Percentiles rank a stretch among this genome's conserved stretches.
Evolutionary conservation across 345 rosid genomes (phyloP).

Genomic region (Euphorbia peplus): DNA sequence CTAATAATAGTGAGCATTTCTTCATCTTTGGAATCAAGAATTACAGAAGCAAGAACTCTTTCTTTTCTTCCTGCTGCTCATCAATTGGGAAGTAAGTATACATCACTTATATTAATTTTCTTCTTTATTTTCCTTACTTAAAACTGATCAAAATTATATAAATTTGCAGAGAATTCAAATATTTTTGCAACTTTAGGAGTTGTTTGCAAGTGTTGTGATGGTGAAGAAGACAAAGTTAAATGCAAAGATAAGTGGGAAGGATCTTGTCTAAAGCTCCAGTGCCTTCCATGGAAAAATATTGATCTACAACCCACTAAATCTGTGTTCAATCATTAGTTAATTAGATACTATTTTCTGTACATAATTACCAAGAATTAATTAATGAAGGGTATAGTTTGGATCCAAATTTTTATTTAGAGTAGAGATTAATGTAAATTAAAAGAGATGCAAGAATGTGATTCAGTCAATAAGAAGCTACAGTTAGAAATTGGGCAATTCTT

Average conservation of each 20-base stretch:
- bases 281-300: slow-evolving; percentile 48
- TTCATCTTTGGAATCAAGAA: slow-evolving; percentile 8
- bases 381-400: too few relatives aligned
- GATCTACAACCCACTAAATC: not conserved
- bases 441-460: not conserved
- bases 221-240: slow-evolving; percentile 26
- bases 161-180: slow-evolving; percentile 33
- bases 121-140: not conserved
- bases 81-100: slow-evolving; percentile 29
- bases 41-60: slow-evolving; percentile 38
- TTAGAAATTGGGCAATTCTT: too few relatives aligned
- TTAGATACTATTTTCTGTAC: not conserved
- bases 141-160: not conserved
- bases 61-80: slow-evolving; percentile 18
- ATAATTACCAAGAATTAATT: not conserved
- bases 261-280: slow-evolving; percentile 48
- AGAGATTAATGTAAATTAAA: not conserved
- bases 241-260: slow-evolving; percentile 45
- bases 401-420: not conserved
- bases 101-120: not conserved
- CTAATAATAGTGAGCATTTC: slow-evolving; percentile 22
- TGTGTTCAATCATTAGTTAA: not conserved
- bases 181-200: slow-evolving; percentile 48
- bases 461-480: too few relatives aligned
- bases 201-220: slow-evolving; percentile 63